These are phyloP conservation scores for Metschnikowia hibisci DNA, from an alignment of 805 yeast species.

Conservation along the genomic window DNA sequence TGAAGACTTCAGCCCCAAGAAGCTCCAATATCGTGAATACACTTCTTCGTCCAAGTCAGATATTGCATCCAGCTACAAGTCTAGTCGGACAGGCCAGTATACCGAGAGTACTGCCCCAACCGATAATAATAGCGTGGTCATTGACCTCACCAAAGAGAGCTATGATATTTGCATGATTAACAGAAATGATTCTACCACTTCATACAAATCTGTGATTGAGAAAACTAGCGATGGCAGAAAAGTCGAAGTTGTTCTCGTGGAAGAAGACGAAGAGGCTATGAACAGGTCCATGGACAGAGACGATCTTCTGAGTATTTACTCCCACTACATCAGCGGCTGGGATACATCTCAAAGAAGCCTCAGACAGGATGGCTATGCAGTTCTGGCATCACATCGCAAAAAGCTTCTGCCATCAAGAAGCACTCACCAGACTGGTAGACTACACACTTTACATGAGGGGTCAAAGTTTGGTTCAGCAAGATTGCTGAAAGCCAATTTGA, in stretches of 20 bases:
- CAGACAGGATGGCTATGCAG: neutral
- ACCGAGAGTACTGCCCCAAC: conserved; percentile 27
- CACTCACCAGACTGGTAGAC: neutral
- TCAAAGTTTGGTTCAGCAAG: neutral
- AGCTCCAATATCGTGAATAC: neutral
- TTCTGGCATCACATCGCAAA: neutral
- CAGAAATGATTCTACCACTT: conserved; percentile 31
- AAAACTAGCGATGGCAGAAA: conserved; percentile 34
- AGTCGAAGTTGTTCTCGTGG: conserved; percentile 43
- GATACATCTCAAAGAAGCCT: conserved; percentile 1
- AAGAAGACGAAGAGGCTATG: conserved; percentile 30
- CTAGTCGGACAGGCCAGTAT: conserved; percentile 26
- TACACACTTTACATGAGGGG: neutral
- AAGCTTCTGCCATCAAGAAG: neutral
- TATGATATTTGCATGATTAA: conserved; percentile 37
- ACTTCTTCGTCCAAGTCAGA: conserved; percentile 10
- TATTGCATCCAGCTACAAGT: conserved; percentile 26
- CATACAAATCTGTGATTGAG: conserved; percentile 40
- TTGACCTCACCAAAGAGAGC: conserved; percentile 39
- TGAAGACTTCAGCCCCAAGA: neutral
- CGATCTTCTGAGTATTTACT: conserved; percentile 39
- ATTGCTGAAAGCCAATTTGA: conserved; percentile 1
- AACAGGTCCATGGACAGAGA: conserved; percentile 20
- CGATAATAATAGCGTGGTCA: conserved; percentile 37
- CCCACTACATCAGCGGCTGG: conserved; percentile 30